phyloP scores from a whole-genome alignment of 768 basidiomycete genomes.

The Pleurotus salmoneostramineus region DNA sequence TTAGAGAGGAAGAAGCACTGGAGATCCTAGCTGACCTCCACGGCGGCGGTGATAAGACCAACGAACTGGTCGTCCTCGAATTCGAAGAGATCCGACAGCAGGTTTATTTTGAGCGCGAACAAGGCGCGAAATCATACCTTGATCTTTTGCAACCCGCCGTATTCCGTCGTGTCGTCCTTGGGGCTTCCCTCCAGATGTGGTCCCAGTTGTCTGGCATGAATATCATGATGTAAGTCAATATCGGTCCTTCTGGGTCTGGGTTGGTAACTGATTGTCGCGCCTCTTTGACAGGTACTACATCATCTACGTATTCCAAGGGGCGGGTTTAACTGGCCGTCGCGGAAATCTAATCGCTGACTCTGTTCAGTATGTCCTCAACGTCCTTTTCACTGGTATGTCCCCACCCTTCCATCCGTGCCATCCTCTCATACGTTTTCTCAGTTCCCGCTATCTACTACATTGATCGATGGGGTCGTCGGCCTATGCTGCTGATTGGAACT shows the following conservation, averaged over 20 bases:
- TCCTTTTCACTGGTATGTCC: slow-evolving; percentile 31
- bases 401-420: slow-evolving; percentile 28
- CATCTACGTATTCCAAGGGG: slow-evolving; percentile 72
- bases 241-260: background rate
- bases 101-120: slow-evolving; percentile 53
- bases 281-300: slow-evolving; percentile 45
- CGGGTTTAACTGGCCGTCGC: slow-evolving; percentile 72
- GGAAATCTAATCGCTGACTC: slow-evolving; percentile 70
- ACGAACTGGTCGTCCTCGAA: slow-evolving; percentile 66
- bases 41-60: slow-evolving; percentile 52
- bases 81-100: slow-evolving; percentile 63
- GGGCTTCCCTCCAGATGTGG: slow-evolving; percentile 76
- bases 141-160: slow-evolving; percentile 67
- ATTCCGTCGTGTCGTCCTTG: slow-evolving; percentile 67
- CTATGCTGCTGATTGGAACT: slow-evolving; percentile 65
- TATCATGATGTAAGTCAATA: slow-evolving; percentile 62
- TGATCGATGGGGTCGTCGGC: slow-evolving; percentile 77
- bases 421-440: slow-evolving; percentile 36
- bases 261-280: background rate
- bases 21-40: slow-evolving; percentile 75
- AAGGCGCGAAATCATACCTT: slow-evolving; percentile 67
- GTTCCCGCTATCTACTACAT: slow-evolving; percentile 58
- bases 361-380: slow-evolving; percentile 60
- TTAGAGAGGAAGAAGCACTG: slow-evolving; percentile 57
- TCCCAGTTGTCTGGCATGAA: slow-evolving; percentile 76